Conservation (phyloP, 179 eudicot genomes). For the Beta corolliflora region DNA sequence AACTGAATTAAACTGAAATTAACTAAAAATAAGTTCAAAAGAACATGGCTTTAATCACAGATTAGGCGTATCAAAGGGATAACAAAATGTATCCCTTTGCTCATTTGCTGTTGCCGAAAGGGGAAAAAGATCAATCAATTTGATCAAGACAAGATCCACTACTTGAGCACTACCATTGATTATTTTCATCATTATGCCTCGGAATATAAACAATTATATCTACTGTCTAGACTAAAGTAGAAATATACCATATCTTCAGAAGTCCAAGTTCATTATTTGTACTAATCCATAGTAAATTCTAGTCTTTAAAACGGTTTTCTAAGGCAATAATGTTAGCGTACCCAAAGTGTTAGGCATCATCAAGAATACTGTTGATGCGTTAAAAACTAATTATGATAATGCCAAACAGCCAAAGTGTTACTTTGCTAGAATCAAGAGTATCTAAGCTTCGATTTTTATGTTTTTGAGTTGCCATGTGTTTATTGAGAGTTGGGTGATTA, state of each 20-base stretch:
- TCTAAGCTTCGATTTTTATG: not conserved
- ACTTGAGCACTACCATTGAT: constrained; percentile 10
- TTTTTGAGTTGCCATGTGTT: not conserved
- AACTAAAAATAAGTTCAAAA: too few relatives aligned
- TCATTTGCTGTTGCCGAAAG: not conserved
- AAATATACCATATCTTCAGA: not conserved
- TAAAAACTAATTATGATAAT: too few relatives aligned
- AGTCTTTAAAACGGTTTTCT: not conserved
- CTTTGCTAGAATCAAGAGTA: not conserved
- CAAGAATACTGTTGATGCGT: too few relatives aligned
- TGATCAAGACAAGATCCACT: constrained; percentile 16
- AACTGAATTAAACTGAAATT: too few relatives aligned
- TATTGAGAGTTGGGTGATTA: too few relatives aligned
- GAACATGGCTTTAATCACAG: not conserved
- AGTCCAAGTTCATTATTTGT: not conserved
- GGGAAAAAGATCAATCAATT: not conserved
- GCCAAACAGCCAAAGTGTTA: too few relatives aligned
- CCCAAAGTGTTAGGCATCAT: not conserved
- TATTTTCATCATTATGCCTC: constrained; percentile 12
- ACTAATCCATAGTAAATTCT: not conserved
- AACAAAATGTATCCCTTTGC: not conserved
- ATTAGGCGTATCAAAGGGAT: not conserved
- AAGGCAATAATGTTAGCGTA: not conserved
- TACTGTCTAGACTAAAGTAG: not conserved
- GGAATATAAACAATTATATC: not conserved